phyloP scores from a whole-genome alignment of 208 protist species.

The Zelonia costaricensis region DNA sequence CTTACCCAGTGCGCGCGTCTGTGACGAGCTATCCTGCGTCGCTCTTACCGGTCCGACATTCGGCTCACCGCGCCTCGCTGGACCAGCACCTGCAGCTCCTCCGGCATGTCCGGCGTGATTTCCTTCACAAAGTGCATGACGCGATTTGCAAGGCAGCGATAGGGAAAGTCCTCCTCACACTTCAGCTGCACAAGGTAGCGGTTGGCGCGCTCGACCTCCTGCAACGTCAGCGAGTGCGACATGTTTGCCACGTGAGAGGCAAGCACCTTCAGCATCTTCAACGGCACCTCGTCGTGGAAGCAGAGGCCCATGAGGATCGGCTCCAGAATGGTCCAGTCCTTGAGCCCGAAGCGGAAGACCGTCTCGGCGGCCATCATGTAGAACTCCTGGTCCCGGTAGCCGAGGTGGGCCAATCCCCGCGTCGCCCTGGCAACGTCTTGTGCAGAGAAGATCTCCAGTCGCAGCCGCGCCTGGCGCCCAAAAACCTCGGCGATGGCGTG shows the following conservation, averaged over 20 bases:
- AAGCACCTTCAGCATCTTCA: constrained; percentile 54
- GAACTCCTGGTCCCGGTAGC: constrained; percentile 71
- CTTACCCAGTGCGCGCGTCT: too few species aligned
- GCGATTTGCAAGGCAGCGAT: constrained; percentile 68
- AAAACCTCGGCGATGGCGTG: constrained; percentile 68
- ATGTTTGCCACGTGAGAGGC: constrained; percentile 68
- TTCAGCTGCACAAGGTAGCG: constrained; percentile 67
- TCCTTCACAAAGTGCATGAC: constrained; percentile 90
- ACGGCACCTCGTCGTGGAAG: constrained; percentile 39
- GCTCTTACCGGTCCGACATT: constrained; percentile 6
- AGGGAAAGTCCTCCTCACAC: constrained; percentile 87
- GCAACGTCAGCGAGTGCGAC: constrained; percentile 67
- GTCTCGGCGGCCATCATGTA: constrained; percentile 72
- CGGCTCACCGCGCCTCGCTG: constrained; percentile 68
- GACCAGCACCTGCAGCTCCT: constrained; percentile 79
- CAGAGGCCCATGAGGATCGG: constrained; percentile 78
- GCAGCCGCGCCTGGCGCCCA: constrained; percentile 69
- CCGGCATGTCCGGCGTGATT: constrained; percentile 85
- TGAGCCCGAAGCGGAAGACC: constrained; percentile 76
- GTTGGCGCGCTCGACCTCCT: constrained; percentile 87
- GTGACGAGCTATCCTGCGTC: too few species aligned
- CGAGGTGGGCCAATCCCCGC: constrained; percentile 71
- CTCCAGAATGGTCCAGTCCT: constrained; percentile 71
- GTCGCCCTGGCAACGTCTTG: constrained; percentile 44
- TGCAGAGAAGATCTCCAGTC: constrained; percentile 75